Conservation (phyloP, 176 grass and related monocot genomes). For the Aegilops bicornis region DNA sequence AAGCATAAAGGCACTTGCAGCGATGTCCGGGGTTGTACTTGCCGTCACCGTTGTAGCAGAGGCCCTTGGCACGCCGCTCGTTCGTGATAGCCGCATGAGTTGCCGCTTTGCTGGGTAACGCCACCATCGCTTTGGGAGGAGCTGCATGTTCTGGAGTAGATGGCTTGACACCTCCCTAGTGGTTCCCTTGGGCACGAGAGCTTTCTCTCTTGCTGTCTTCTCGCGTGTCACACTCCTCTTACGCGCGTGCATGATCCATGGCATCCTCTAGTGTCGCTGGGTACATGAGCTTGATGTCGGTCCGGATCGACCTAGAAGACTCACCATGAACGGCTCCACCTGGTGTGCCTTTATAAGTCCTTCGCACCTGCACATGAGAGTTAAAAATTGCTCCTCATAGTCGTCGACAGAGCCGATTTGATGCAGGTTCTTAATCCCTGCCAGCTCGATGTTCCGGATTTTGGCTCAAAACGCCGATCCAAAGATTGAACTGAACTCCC, state of each 20-base stretch:
- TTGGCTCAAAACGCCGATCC: too few species aligned
- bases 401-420: too few species aligned
- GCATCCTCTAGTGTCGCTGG: background rate
- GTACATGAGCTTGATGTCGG: background rate
- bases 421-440: too few species aligned
- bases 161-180: background rate
- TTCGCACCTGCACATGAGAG: too few species aligned
- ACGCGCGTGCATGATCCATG: background rate
- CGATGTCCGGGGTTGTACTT: background rate
- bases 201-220: background rate
- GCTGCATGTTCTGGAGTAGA: background rate
- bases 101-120: background rate
- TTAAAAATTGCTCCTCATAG: too few species aligned
- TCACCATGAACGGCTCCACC: background rate
- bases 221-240: background rate
- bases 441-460: too few species aligned
- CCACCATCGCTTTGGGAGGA: background rate
- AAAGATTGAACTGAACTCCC: too few species aligned
- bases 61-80: background rate
- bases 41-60: background rate
- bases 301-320: background rate
- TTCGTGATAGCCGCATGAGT: background rate
- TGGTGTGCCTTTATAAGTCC: background rate
- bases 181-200: background rate
- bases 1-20: background rate